Conservation (phyloP, 1,139 yeast genomes). For the Spathaspora sp. region DNA sequence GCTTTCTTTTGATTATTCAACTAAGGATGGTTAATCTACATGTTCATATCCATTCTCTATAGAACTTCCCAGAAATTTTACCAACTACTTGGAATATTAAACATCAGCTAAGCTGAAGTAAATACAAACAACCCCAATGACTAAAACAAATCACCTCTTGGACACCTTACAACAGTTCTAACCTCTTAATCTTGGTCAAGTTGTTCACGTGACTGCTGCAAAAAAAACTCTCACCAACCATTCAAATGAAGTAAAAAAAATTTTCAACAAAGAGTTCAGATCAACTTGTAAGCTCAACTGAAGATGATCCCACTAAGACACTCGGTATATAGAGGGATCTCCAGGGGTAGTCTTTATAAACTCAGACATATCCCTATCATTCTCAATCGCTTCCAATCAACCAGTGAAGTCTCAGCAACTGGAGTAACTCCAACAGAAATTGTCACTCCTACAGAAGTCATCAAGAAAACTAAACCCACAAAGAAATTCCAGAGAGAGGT, state of each 20-base stretch:
- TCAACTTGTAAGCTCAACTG: too few species aligned
- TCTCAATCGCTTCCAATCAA: conserved; percentile 17
- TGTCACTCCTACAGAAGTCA: neutral
- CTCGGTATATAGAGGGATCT: conserved; percentile 18
- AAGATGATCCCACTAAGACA: conserved; percentile 24
- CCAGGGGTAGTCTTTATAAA: conserved; percentile 14
- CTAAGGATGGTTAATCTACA: too few species aligned
- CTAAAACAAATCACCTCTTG: too few species aligned
- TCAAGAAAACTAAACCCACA: conserved; percentile 3
- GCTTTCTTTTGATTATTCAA: too few species aligned
- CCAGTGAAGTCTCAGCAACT: conserved; percentile 1
- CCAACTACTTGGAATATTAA: too few species aligned
- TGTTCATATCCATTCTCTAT: too few species aligned
- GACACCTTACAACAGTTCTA: too few species aligned
- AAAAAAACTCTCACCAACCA: neutral
- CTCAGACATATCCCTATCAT: conserved; percentile 11
- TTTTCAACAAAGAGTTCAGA: neutral
- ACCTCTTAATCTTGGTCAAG: neutral
- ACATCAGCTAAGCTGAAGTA: too few species aligned
- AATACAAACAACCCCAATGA: too few species aligned
- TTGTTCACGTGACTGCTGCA: neutral
- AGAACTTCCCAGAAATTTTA: too few species aligned
- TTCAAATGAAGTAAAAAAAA: neutral
- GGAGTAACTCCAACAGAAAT: neutral
- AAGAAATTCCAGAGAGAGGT: conserved; percentile 1